Base-by-base conservation (phyloP, 2,329 filamentous ascomycete species). In the Hymenoscyphus infarciens region DNA sequence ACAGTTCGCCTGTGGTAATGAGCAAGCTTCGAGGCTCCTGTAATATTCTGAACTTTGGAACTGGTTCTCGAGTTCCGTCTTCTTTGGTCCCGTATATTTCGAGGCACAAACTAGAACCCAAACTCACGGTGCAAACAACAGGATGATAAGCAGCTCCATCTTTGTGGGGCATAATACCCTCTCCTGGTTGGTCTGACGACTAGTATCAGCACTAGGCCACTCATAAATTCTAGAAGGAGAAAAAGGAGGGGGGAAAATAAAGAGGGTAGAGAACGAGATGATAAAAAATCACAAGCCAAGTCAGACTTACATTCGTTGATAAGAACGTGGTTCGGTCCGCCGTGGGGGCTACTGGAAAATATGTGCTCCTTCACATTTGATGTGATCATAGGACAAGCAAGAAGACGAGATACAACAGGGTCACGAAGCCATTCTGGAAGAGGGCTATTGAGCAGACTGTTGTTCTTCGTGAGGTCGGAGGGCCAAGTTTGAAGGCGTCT, bases 111-210 rank as follows among this genome's bases (percentile, higher is more conserved):
- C 85, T 85, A 10, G 86, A 85, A 0, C 91, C 91, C 7, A 99
- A 78, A 77, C 91, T 96, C 66, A 98, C 88, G 1, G 95, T 98
- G 67, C 92, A 95, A 13, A 97, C 94, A 15, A 96, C 86, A 1
- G 90, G 90, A 73, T 90, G 84, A 74, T 99, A 99, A 10, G 94
- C 91, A 8, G 84, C 79, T 1, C 94, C 95, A 75, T 99, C 94
- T 80, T 97, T 95, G 75, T 98, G 94, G 56, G 93, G 88, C 91
- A 97, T 96, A 68, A 98, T 98, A n/a, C 94, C 94, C 66, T 97
- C 85, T 1, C 91, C 91, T 0, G 91, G 86, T 1, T 82, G 82
- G 75, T 98, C 57, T 60, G 25, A 13, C n/a, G 19, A 39, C 33
- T 16, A 55, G 15, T 31, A 38, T 22, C 19, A 35, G 55, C 33